These are phyloP conservation scores for Nothophoma quercina DNA, from an alignment of 2,329 filamentous ascomycete species.

Conservation along the genomic window DNA sequence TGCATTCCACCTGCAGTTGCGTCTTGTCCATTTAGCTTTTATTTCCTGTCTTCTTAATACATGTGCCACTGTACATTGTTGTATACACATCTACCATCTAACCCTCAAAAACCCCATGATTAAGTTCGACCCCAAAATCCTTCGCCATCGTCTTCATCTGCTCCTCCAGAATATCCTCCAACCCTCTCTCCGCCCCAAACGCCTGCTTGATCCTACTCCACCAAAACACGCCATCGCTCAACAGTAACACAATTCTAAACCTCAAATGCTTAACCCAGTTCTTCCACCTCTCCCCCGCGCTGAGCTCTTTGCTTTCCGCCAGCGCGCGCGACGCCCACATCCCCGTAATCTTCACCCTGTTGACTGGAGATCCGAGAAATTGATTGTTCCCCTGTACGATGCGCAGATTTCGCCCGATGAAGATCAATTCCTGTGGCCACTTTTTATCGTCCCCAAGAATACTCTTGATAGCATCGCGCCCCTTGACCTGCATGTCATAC, in stretches of 20 bases:
- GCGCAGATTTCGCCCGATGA: slow-evolving; percentile 88
- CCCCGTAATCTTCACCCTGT: slow-evolving; percentile 92
- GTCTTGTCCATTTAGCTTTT: no score
- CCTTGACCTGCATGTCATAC: slow-evolving; percentile 82
- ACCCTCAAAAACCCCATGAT: slow-evolving; percentile 88
- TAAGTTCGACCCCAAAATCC: slow-evolving; percentile 89
- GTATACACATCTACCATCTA: slow-evolving; percentile 50
- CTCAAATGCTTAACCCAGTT: slow-evolving; percentile 80
- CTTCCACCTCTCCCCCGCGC: slow-evolving; percentile 66
- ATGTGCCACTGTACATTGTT: no score
- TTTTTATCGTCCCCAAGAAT: slow-evolving; percentile 85
- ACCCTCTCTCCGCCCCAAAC: slow-evolving; percentile 78
- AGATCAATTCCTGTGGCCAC: slow-evolving; percentile 89
- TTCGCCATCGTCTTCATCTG: slow-evolving; percentile 87
- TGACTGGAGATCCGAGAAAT: slow-evolving; percentile 85
- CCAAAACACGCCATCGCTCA: slow-evolving; percentile 83
- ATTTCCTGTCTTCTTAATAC: no score
- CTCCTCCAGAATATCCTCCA: slow-evolving; percentile 93
- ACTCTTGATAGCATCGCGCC: slow-evolving; percentile 75
- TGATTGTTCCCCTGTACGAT: slow-evolving; percentile 96
- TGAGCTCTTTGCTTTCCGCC: slow-evolving; percentile 74
- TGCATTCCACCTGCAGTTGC: no score
- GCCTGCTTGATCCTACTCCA: slow-evolving; percentile 79
- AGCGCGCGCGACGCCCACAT: slow-evolving; percentile 86
- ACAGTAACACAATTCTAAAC: slow-evolving; percentile 79